phyloP scores from a whole-genome alignment of 148 eudicot species.

The Persicaria maculosa region DNA sequence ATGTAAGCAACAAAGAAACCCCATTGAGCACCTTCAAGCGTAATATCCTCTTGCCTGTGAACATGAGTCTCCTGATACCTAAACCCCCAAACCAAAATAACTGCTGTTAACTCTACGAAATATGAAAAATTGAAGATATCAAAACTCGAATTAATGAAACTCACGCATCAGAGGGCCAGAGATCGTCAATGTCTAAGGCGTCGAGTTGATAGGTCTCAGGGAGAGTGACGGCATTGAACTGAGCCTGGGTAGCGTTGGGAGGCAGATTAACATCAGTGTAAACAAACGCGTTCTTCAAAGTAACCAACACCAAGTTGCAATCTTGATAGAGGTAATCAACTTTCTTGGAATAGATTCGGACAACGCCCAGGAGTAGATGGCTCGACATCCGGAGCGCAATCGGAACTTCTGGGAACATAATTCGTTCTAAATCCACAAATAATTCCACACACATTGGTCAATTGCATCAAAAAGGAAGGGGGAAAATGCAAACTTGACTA shows the following conservation, averaged over 20 bases:
- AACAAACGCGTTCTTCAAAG: slow-evolving; percentile 47
- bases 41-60: slow-evolving; percentile 20
- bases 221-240: slow-evolving; percentile 64
- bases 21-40: slow-evolving; percentile 42
- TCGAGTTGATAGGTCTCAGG: slow-evolving; percentile 77
- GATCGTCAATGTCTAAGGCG: slow-evolving; percentile 42
- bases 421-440: slow-evolving; percentile 40
- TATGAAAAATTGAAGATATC: neutral
- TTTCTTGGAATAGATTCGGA: slow-evolving; percentile 79
- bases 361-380: slow-evolving; percentile 88
- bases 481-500: too few species aligned
- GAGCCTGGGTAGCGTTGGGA: slow-evolving; percentile 74
- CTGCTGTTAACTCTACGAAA: neutral
- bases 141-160: neutral
- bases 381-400: slow-evolving; percentile 88
- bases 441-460: neutral
- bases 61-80: slow-evolving; percentile 60
- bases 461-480: neutral
- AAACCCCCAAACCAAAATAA: slow-evolving; percentile 6
- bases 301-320: slow-evolving; percentile 44
- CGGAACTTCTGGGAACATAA: slow-evolving; percentile 83
- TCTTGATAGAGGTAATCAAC: slow-evolving; percentile 84
- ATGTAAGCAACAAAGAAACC: neutral
- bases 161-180: slow-evolving; percentile 33
- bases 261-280: slow-evolving; percentile 54